These are phyloP conservation scores for Pyrenophora tritici-repentis DNA, from an alignment of 2,329 filamentous ascomycete genomes.

Conservation along the genomic window DNA sequence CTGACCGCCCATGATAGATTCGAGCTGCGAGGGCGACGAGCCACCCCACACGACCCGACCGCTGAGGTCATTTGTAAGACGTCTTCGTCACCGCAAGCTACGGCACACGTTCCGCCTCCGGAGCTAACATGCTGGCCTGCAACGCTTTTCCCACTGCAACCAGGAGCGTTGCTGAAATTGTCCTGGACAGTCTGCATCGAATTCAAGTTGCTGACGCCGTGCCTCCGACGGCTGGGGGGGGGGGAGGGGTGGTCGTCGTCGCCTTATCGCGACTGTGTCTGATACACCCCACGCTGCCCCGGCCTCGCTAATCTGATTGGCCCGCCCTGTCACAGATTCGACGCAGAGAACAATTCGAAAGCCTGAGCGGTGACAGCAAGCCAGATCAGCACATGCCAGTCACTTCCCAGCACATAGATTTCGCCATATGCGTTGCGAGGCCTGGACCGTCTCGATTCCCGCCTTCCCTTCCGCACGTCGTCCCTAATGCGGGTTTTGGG, in stretches of 20 bases:
- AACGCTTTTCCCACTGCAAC: not conserved
- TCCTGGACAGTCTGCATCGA: not conserved
- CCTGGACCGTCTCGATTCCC: conserved; percentile 11
- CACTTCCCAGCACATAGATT: not conserved
- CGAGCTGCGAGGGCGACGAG: not conserved
- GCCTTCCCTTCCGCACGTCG: conserved; percentile 12
- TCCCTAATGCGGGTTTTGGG: conserved; percentile 5
- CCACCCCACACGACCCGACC: conserved; percentile 23
- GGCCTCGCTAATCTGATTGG: conserved; percentile 22
- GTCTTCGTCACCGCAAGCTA: conserved; percentile 21
- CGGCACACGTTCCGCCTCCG: not conserved
- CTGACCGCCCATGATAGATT: too few species aligned
- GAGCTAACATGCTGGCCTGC: conserved; percentile 3
- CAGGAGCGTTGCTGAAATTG: too few species aligned
- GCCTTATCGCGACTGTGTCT: conserved; percentile 28
- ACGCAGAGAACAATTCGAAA: conserved; percentile 11
- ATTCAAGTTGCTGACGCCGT: conserved; percentile 1
- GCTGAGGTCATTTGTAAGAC: conserved; percentile 23
- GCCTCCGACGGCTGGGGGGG: not conserved
- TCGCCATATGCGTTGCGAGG: conserved; percentile 6
- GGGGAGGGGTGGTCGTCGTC: not conserved
- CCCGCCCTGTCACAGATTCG: conserved; percentile 11
- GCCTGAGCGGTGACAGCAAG: conserved; percentile 7
- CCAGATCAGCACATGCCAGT: conserved; percentile 12
- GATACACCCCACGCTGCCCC: conserved; percentile 30